phyloP scores from a whole-genome alignment of 2,329 filamentous ascomycete genomes.

The Diaporthe aspalathi region DNA sequence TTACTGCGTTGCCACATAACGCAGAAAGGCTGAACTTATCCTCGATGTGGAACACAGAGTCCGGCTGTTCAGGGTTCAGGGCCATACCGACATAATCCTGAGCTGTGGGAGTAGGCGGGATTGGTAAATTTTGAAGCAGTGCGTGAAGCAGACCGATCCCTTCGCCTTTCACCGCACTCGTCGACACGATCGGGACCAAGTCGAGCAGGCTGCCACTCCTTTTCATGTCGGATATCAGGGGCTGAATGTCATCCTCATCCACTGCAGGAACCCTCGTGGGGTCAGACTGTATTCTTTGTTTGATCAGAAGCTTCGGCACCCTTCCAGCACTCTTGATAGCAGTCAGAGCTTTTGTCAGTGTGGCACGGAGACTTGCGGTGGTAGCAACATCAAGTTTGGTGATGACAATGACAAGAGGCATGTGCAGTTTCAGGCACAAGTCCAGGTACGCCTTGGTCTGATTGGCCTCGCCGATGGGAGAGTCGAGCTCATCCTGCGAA shows the following conservation, averaged over 20 bases:
- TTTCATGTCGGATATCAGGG: slow-evolving; percentile 63
- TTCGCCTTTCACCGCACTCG: slow-evolving; percentile 85
- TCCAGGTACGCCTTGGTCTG: slow-evolving; percentile 84
- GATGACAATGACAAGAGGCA: slow-evolving; percentile 84
- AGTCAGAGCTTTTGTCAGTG: slow-evolving; percentile 79
- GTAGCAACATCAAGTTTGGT: slow-evolving; percentile 93
- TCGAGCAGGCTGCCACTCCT: slow-evolving; percentile 55
- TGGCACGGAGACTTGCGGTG: slow-evolving; percentile 75
- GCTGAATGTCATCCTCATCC: slow-evolving; percentile 69
- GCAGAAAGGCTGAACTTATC: slow-evolving; percentile 84
- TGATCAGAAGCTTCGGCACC: slow-evolving; percentile 78
- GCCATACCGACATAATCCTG: slow-evolving; percentile 66
- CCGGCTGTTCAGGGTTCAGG: slow-evolving; percentile 69
- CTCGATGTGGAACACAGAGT: slow-evolving; percentile 86
- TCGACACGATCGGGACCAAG: slow-evolving; percentile 86
- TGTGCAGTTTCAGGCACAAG: slow-evolving; percentile 82
- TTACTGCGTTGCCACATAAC: slow-evolving; percentile 63
- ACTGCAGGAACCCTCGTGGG: slow-evolving; percentile 66
- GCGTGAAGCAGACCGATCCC: slow-evolving; percentile 87
- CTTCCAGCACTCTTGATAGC: slow-evolving; percentile 81
- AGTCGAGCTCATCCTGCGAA: slow-evolving; percentile 62
- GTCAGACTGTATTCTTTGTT: slow-evolving; percentile 60
- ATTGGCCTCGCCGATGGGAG: slow-evolving; percentile 70
- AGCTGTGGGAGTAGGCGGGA: slow-evolving; percentile 67
- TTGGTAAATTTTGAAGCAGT: slow-evolving; percentile 79